These are phyloP conservation scores for Eragrostis tef DNA, from an alignment of 202 grass and related monocot genomes.

Conservation along the genomic window DNA sequence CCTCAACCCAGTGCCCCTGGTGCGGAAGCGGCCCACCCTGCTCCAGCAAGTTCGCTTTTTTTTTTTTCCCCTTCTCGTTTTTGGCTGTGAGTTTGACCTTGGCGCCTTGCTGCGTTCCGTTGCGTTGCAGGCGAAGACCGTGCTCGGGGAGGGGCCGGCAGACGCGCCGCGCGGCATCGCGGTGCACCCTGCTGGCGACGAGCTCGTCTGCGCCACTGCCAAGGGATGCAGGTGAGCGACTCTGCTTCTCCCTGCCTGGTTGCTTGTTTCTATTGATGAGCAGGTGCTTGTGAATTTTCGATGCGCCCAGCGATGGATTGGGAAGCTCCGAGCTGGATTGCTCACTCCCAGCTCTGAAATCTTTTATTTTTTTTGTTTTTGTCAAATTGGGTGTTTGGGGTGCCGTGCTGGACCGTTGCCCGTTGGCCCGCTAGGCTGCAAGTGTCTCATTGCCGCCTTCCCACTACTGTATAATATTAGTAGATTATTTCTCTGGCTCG, in stretches of 20 bases:
- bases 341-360: background rate
- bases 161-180: slow-evolving; percentile 65
- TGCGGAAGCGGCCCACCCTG: slow-evolving; percentile 4
- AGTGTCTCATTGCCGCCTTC: background rate
- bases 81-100: background rate
- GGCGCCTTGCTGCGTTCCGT: background rate
- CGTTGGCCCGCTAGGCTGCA: no score
- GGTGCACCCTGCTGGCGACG: slow-evolving; percentile 84
- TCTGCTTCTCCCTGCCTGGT: background rate
- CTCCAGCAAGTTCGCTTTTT: background rate
- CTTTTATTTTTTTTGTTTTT: background rate
- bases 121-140: slow-evolving; percentile 53
- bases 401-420: background rate
- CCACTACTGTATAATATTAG: background rate
- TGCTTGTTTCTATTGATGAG: background rate
- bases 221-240: slow-evolving; percentile 80
- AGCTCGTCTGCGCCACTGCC: slow-evolving; percentile 74
- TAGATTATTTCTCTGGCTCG: background rate
- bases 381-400: background rate
- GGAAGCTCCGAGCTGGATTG: background rate
- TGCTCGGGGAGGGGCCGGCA: slow-evolving; percentile 46
- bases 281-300: background rate
- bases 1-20: slow-evolving; percentile 63
- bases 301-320: background rate
- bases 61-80: no score